phyloP scores from a whole-genome alignment of 495 filamentous ascomycete genomes.

The Penicillium parvum region DNA sequence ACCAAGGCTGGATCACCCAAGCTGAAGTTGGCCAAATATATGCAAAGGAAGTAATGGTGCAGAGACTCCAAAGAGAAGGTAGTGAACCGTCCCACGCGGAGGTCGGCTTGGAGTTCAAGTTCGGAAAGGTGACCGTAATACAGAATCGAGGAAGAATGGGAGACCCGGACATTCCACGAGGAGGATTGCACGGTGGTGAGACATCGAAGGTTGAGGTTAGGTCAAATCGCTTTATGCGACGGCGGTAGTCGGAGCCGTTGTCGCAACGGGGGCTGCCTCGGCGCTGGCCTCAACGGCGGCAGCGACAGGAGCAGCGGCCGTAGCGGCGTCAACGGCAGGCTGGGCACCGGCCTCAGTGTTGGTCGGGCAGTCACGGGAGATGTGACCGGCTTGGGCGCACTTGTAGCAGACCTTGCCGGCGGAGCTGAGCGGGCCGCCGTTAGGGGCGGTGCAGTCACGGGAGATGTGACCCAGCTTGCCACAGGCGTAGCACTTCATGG shows the following conservation, averaged over 20 bases:
- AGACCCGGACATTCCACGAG: constrained; percentile 18
- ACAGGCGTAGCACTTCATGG: constrained; percentile 99
- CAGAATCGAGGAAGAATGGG: constrained; percentile 29
- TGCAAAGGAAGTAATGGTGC: constrained; percentile 37
- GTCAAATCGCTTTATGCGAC: constrained; percentile 47
- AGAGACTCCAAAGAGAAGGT: constrained; percentile 21
- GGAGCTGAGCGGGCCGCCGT: constrained; percentile 91
- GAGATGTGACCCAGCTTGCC: constrained; percentile 98
- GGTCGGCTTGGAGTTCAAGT: no score
- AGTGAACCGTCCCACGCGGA: no score
- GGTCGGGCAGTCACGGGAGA: constrained; percentile 83
- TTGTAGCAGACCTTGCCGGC: constrained; percentile 98
- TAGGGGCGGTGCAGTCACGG: constrained; percentile 94
- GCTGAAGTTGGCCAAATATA: constrained; percentile 37
- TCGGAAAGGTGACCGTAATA: constrained; percentile 32
- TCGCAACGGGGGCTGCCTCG: constrained; percentile 29
- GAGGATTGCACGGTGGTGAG: constrained; percentile 24
- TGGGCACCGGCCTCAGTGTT: constrained; percentile 48
- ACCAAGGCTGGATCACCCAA: background rate
- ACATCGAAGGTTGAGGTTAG: constrained; percentile 1
- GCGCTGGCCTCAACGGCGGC: constrained; percentile 34
- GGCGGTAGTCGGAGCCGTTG: constrained; percentile 49
- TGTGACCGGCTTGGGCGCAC: constrained; percentile 92
- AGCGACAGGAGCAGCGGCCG: constrained; percentile 29
- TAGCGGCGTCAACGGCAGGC: constrained; percentile 1